Evolutionary conservation across 108 stramenopile species (phyloP).

Genomic region (Pseudonitzschia delicatissima): DNA sequence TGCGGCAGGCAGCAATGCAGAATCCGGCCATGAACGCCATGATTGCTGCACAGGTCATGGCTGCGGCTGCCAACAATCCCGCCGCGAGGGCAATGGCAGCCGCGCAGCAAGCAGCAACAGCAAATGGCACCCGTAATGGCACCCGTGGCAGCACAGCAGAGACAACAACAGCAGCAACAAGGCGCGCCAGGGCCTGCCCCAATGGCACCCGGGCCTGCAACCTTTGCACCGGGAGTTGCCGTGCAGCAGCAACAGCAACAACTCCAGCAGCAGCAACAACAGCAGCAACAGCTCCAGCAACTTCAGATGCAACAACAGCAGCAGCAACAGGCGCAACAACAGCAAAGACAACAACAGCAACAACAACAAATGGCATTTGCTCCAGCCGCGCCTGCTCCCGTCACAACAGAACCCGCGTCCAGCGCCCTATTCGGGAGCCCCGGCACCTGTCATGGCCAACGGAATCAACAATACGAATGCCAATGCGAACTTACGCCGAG

Average conservation of each 20-base stretch:
- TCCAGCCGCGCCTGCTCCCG: too few species aligned
- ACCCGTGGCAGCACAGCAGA: not conserved
- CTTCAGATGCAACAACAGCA: not conserved
- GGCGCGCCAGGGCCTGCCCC: too few species aligned
- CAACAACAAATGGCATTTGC: conserved; percentile 1
- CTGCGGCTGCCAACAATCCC: not conserved
- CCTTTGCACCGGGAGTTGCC: too few species aligned
- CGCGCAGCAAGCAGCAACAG: not conserved
- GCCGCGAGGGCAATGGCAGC: not conserved
- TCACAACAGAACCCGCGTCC: too few species aligned
- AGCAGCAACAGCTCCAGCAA: not conserved
- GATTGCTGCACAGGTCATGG: conserved; percentile 1
- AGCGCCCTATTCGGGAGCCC: too few species aligned
- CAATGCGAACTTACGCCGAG: not conserved
- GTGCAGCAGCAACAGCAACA: not conserved
- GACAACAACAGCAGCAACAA: not conserved
- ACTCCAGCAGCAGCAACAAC: not conserved
- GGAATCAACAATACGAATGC: too few species aligned
- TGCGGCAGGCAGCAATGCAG: not conserved
- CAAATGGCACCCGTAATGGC: not conserved
- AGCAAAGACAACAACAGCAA: not conserved
- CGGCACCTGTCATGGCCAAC: too few species aligned
- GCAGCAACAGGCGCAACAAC: not conserved
- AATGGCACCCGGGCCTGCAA: not conserved
- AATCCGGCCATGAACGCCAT: conserved; percentile 6